These are phyloP conservation scores for Astrothelium subdiscretum DNA, from an alignment of 495 filamentous ascomycete species.

Conservation along the genomic window DNA sequence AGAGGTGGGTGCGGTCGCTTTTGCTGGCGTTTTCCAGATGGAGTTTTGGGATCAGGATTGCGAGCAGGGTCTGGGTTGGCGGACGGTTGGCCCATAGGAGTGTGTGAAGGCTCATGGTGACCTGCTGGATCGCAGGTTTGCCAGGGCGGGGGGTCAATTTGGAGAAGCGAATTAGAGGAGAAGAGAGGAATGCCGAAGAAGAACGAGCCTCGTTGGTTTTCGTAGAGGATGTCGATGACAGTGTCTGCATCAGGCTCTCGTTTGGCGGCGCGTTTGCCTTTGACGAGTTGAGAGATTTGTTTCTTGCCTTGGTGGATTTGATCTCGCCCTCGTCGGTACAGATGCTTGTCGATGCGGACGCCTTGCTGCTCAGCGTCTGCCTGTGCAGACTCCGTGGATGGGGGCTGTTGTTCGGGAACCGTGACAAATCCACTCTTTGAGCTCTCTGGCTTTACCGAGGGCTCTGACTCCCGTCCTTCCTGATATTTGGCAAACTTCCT, in stretches of 20 bases:
- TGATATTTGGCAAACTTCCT: conserved; percentile 57
- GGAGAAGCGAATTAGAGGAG: conserved; percentile 72
- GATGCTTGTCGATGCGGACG: conserved; percentile 6
- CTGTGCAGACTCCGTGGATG: background rate
- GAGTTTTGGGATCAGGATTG: background rate
- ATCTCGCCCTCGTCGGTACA: conserved; percentile 11
- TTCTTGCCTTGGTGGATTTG: conserved; percentile 8
- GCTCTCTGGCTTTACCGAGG: conserved; percentile 8
- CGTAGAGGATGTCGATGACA: conserved; percentile 79
- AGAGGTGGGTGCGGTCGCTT: conserved; percentile 16
- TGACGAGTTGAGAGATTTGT: conserved; percentile 3
- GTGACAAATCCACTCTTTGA: background rate
- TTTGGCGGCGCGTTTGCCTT: conserved; percentile 5
- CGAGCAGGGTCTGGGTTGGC: background rate
- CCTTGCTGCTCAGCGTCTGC: conserved; percentile 1
- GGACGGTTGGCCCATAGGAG: background rate
- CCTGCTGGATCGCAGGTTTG: conserved; percentile 40
- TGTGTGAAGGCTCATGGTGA: background rate
- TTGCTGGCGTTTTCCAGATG: background rate
- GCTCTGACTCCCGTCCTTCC: conserved; percentile 33
- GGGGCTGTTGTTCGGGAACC: conserved; percentile 7
- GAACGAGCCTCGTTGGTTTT: conserved; percentile 60
- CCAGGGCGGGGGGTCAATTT: conserved; percentile 79
- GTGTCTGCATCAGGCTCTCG: conserved; percentile 19
- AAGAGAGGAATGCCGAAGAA: conserved; percentile 83